Evolutionary conservation across 192 early-diverging fungal genomes (phyloP).

Genomic region (Chytriomyces hyalinus): DNA sequence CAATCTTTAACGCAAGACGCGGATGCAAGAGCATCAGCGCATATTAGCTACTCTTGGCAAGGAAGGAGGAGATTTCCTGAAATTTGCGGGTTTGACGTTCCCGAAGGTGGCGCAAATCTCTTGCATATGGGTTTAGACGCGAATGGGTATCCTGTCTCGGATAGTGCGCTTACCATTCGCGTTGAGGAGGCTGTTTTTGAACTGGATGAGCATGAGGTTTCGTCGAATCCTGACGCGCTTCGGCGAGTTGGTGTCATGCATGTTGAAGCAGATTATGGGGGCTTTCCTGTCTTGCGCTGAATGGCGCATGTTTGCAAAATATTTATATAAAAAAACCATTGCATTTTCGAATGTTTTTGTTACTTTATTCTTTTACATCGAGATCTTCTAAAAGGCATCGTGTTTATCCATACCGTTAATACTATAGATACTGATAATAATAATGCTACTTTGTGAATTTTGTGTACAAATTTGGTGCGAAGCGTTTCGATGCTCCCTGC

Average conservation of each 20-base stretch:
- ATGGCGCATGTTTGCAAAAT: too few relatives aligned
- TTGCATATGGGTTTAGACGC: constrained; percentile 6
- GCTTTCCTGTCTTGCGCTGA: too few relatives aligned
- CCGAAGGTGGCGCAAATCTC: background rate
- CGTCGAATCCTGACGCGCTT: background rate
- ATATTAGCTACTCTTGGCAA: background rate
- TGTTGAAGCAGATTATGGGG: too few relatives aligned
- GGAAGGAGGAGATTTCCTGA: background rate
- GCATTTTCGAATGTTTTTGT: too few relatives aligned
- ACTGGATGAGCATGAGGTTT: background rate
- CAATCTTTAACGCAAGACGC: background rate
- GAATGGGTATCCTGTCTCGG: constrained; percentile 2
- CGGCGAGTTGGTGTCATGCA: too few relatives aligned
- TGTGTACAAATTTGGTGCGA: background rate
- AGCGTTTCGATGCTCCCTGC: background rate
- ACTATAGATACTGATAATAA: background rate
- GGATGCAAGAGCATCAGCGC: background rate
- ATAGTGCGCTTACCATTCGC: background rate
- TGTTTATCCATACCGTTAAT: too few relatives aligned
- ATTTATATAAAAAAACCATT: too few relatives aligned
- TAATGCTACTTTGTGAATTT: background rate
- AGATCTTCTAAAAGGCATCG: too few relatives aligned
- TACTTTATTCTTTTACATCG: too few relatives aligned
- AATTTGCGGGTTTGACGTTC: constrained; percentile 24
- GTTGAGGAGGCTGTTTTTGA: constrained; percentile 1